Evolutionary conservation across 2,329 filamentous ascomycete species (phyloP).

Genomic region (Fusarium sp.): DNA sequence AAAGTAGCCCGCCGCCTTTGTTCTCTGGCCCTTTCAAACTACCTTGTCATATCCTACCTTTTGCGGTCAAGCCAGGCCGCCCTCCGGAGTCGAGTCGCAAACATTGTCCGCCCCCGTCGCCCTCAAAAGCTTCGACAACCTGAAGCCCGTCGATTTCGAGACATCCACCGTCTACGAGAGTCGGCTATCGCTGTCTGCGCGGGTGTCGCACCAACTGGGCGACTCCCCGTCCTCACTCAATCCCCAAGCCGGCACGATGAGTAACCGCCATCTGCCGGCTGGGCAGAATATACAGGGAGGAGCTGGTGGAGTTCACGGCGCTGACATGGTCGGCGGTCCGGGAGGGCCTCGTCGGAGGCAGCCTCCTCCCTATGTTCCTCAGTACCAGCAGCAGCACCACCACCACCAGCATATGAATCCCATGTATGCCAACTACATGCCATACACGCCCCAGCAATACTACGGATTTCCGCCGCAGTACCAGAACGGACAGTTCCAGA

Average conservation of each 20-base stretch:
- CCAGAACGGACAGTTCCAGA: conserved; percentile 45
- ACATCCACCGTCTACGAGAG: conserved; percentile 24
- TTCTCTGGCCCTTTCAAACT: conserved; percentile 25
- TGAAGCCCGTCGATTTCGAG: conserved; percentile 33
- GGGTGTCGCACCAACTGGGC: conserved; percentile 51
- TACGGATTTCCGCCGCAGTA: conserved; percentile 71
- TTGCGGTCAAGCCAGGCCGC: conserved; percentile 34
- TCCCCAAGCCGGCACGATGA: conserved; percentile 80
- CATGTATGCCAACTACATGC: conserved; percentile 64
- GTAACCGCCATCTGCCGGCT: conserved; percentile 79
- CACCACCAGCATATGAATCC: conserved; percentile 57
- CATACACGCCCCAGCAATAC: conserved; percentile 59
- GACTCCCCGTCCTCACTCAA: conserved; percentile 49
- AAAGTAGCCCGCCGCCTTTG: conserved; percentile 25
- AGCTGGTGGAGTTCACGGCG: conserved; percentile 49
- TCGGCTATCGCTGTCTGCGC: conserved; percentile 37
- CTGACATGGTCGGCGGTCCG: conserved; percentile 51
- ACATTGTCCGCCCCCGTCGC: conserved; percentile 11
- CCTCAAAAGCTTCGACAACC: conserved; percentile 36
- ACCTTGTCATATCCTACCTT: conserved; percentile 29
- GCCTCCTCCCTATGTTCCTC: conserved; percentile 53
- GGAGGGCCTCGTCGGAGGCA: conserved; percentile 54
- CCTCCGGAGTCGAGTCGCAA: conserved; percentile 41
- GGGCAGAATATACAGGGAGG: conserved; percentile 71
- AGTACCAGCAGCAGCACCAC: conserved; percentile 52